These are phyloP conservation scores for Phanerochaete sordida DNA, from an alignment of 768 basidiomycete genomes.

Conservation along the genomic window DNA sequence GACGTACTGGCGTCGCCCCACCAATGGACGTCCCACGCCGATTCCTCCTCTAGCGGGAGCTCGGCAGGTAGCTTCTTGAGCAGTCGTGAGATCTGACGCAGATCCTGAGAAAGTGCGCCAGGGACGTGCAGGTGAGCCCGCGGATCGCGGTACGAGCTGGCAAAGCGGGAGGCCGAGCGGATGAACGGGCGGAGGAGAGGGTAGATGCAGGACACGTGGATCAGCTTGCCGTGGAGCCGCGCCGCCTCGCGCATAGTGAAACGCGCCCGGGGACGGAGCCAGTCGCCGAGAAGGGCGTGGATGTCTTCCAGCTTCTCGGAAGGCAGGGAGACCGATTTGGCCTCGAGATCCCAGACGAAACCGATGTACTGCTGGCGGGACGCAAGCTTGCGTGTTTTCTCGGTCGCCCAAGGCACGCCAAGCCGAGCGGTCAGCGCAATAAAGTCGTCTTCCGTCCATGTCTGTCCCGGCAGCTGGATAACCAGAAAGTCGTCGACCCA, in stretches of 20 bases:
- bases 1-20: constrained; percentile 35
- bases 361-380: constrained; percentile 27
- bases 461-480: constrained; percentile 13
- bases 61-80: constrained; percentile 17
- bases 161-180: constrained; percentile 19
- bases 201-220: constrained; percentile 29
- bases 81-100: constrained; percentile 20
- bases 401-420: constrained; percentile 31
- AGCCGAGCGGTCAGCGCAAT: constrained; percentile 18
- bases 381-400: constrained; percentile 24
- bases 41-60: constrained; percentile 12
- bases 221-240: constrained; percentile 19
- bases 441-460: constrained; percentile 16
- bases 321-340: constrained; percentile 21
- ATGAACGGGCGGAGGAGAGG: constrained; percentile 25
- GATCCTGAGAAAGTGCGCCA: constrained; percentile 14
- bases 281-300: background rate
- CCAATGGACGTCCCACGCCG: constrained; percentile 26
- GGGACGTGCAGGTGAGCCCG: constrained; percentile 15
- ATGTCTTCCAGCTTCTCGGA: constrained; percentile 17
- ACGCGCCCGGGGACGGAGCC: background rate
- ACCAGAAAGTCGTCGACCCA: constrained; percentile 40
- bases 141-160: constrained; percentile 13
- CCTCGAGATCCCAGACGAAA: constrained; percentile 32
- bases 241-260: background rate